Percentiles rank a stretch among this genome's conserved stretches.
Evolutionary conservation across 352 stramenopile genomes (phyloP).

Genomic region (Plasmopara muralis): DNA sequence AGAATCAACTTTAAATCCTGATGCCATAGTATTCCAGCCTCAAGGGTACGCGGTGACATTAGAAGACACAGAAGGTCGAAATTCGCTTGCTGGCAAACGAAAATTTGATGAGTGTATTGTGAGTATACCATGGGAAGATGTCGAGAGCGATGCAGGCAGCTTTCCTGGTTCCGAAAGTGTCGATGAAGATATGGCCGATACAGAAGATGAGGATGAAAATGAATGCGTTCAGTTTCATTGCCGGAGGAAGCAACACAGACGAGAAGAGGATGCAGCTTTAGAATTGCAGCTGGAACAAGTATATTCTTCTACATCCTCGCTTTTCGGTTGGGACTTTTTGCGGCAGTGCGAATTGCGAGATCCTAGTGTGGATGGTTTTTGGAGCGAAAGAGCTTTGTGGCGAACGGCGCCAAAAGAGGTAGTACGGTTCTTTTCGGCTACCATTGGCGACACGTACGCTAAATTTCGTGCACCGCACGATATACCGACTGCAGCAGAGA

Average conservation of each 20-base stretch:
- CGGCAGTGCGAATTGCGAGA: conserved; percentile 41
- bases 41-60: conserved; percentile 4
- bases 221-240: conserved; percentile 6
- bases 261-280: conserved; percentile 48
- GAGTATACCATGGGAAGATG: conserved; percentile 32
- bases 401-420: conserved; percentile 61
- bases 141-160: conserved; percentile 15
- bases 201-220: conserved; percentile 20
- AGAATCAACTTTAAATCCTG: conserved; percentile 41
- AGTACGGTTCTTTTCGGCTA: conserved; percentile 58
- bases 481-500: conserved; percentile 5
- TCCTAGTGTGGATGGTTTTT: conserved; percentile 20
- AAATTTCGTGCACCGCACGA: conserved; percentile 20
- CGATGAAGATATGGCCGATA: conserved; percentile 17
- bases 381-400: conserved; percentile 50
- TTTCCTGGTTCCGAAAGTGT: conserved; percentile 11
- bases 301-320: conserved; percentile 56
- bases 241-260: conserved; percentile 29
- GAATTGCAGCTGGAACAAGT: conserved; percentile 68
- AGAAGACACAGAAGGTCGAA: conserved; percentile 3
- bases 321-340: conserved; percentile 76
- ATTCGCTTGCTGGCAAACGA: conserved; percentile 36
- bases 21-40: conserved; percentile 52
- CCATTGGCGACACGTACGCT: conserved; percentile 24
- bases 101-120: conserved; percentile 73